phyloP scores from a whole-genome alignment of 75 land plant species.

The Pinus albicaulis region DNA sequence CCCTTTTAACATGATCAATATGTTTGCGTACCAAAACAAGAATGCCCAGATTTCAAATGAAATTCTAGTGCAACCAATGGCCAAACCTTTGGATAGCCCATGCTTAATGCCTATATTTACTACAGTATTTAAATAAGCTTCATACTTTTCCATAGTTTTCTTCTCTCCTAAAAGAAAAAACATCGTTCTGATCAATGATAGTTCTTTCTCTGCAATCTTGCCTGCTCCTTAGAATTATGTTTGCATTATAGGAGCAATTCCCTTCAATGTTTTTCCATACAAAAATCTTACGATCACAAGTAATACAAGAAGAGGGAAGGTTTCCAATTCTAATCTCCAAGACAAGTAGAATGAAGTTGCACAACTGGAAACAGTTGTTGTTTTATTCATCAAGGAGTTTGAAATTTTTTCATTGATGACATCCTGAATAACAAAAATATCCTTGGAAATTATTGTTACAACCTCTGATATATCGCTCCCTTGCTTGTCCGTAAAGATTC shows the following conservation, averaged over 20 bases:
- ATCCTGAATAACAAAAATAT: too few species aligned
- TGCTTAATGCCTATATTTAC: too few species aligned
- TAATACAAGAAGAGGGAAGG: conserved; percentile 54
- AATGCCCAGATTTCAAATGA: conserved; percentile 78
- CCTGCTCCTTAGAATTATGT: conserved; percentile 70
- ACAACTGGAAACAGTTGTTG: conserved; percentile 58
- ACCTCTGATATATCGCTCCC: too few species aligned
- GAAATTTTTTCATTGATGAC: too few species aligned
- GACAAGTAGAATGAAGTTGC: conserved; percentile 45
- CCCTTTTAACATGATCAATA: too few species aligned
- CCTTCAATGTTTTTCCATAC: conserved; percentile 59
- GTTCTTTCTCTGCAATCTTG: conserved; percentile 48
- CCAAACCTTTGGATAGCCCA: conserved; percentile 80
- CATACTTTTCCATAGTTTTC: too few species aligned
- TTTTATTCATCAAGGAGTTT: conserved; percentile 50
- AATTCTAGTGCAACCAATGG: conserved; percentile 57
- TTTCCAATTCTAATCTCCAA: conserved; percentile 64
- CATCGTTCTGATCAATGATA: too few species aligned
- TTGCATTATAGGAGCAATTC: too few species aligned
- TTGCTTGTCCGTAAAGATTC: too few species aligned
- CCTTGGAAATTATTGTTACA: too few species aligned
- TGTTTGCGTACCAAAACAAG: conserved; percentile 79
- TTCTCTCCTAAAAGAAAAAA: too few species aligned
- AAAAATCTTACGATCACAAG: conserved; percentile 73
- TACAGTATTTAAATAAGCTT: too few species aligned